Base-by-base conservation (phyloP, 208 protist genomes). In the Crithidia sp. region DNA sequence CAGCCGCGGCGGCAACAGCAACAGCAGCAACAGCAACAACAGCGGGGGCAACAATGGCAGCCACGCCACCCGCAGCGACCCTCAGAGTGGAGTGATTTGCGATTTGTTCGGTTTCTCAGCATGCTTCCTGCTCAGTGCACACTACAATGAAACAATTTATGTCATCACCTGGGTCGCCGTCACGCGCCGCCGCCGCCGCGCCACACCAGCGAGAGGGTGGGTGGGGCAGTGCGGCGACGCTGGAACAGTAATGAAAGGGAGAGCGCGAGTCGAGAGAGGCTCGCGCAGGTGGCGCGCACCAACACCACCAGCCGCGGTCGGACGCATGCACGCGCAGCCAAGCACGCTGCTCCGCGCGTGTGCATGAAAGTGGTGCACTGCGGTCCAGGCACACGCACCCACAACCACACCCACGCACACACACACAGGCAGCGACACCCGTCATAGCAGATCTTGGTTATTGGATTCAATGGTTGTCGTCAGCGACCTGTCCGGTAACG, bases 401-500 rank as follows among this genome's bases (percentile, higher is more conserved):
- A n/a, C n/a, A n/a, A n/a, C n/a, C n/a, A n/a, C n/a, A n/a, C n/a
- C n/a, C 28, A 28, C 28, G 28, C 28, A 28, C 28, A 28, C 28
- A 28, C 28, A 1, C 28, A 2, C 28, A 28, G 28, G 28, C 28
- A 28, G 28, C 1, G 28, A 52, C 7, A 66, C 55, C 12, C 7
- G 61, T 90, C 85, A 93, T 93, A 87, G 85, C 85, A 90, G 84
- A 92, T 92, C 87, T 92, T 92, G 84, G 87, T 87, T 82, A 74
- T 74, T 84, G 28, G 70, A 82, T 70, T 84, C 82, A 89, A 88
- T 86, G 67, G 77, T 79, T 86, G 79, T 92, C 87, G 87, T 89
- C 87, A 89, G 63, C 53, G 67, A 53, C 50, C 57, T 61, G 58
- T 89, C 79, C 65, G 77, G 74, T 78, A 82, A 89, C 76, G 78